phyloP scores from a whole-genome alignment of 2,329 filamentous ascomycete genomes.

The Canariomyces notabilis region DNA sequence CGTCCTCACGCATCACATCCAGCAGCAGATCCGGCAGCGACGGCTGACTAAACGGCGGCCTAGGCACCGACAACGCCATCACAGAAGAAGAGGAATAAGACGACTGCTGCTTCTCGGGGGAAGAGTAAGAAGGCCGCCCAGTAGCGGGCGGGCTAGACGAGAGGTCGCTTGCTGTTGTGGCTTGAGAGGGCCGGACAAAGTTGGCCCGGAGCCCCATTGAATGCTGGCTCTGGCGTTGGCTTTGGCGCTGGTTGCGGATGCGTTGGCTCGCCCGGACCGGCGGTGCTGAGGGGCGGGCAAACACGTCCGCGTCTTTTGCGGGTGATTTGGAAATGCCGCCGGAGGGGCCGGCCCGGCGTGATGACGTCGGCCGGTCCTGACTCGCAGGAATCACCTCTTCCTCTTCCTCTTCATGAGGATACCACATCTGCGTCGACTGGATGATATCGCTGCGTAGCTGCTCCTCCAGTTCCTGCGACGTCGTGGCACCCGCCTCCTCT shows the following conservation, averaged over 20 bases:
- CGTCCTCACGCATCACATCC: background rate
- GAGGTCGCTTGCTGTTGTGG: slow-evolving; percentile 38
- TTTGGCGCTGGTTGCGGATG: slow-evolving; percentile 9
- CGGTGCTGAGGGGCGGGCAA: slow-evolving; percentile 4
- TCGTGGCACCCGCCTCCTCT: slow-evolving; percentile 31
- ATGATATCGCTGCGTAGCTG: slow-evolving; percentile 44
- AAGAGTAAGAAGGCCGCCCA: background rate
- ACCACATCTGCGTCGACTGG: slow-evolving; percentile 25
- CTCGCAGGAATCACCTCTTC: slow-evolving; percentile 32
- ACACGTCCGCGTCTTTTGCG: background rate
- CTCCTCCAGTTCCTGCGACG: slow-evolving; percentile 49
- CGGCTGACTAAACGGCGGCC: slow-evolving; percentile 11
- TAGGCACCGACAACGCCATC: slow-evolving; percentile 9
- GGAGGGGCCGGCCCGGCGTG: too few relatives aligned
- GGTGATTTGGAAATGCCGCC: too few relatives aligned
- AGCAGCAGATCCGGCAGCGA: slow-evolving; percentile 5
- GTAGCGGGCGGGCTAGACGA: slow-evolving; percentile 28
- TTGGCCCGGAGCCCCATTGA: background rate
- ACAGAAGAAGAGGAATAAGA: background rate
- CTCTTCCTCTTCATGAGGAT: slow-evolving; percentile 5
- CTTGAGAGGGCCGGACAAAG: slow-evolving; percentile 38
- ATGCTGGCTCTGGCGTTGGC: slow-evolving; percentile 7
- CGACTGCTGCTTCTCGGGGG: background rate
- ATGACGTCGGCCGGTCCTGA: slow-evolving; percentile 25
- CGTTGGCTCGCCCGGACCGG: slow-evolving; percentile 15